Base-by-base conservation (phyloP, 345 rosid species). In the Theobroma cacao region DNA sequence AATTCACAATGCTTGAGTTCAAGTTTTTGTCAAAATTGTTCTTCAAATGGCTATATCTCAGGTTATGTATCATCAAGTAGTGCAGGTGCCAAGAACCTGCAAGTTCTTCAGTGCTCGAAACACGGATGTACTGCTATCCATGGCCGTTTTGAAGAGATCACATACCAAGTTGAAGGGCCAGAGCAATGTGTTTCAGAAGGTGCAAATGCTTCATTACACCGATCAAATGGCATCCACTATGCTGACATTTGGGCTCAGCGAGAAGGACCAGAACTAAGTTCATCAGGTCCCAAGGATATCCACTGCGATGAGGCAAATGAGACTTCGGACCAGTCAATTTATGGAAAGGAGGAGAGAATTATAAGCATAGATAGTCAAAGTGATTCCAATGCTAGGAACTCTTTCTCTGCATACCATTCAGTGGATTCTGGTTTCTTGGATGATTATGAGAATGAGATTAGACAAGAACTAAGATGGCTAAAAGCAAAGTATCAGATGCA, bases 381-480 rank as follows among this genome's bases (percentile, higher is more conserved):
- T 18, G 80, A 80, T 61, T 52, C 84, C 15, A 79, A 34, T 36
- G 75, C 45, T 41, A 75, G 77, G 75, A 77, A 78, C 63, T 85
- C 83, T 30, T 56, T 33, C 75, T 79, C 84, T 13, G 63, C 41
- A 34, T 79, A 47, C 34, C 79, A 77, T 63, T 76, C 86, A 56
- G 17, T 41, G 50, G 79, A 69, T 56, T 48, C 38, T 28, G 58
- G 80, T 80, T 34, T 61, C n/a, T 71, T 76, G 77, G 90, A 86
- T 70, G 85, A 87, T 77, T 80, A 87, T 17, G 96, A 91, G 88
- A 92, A 90, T 74, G 98, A 93, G 78, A 90, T 92, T 7, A 86
- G 91, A 83, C 88, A 89, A 85, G 98, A 96, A 60, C 72, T 91
- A 53, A 93, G 97, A 80, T 93, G 98, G 98, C 93, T 93, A 8